A percentile compares a stretch with the other conserved stretches of the same genome.
Conservation (phyloP, 371 early-diverging fungal species). For the Apophysomyces ossiformis region DNA sequence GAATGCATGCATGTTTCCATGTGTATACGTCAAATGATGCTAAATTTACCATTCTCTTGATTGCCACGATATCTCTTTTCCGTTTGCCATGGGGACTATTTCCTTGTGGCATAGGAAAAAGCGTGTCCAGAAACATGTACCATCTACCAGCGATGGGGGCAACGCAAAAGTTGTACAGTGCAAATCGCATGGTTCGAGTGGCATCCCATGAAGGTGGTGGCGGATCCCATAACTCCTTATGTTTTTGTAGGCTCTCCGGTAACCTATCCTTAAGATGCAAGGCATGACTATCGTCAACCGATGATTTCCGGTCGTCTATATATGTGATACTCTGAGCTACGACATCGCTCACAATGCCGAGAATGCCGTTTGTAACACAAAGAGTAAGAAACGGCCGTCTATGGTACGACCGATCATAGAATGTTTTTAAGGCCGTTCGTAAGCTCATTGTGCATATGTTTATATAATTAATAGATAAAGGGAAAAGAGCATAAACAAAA, state of each 20-base stretch:
- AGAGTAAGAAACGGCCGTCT: slow-evolving; percentile 71
- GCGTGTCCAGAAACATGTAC: slow-evolving; percentile 72
- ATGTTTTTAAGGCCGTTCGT: slow-evolving; percentile 21
- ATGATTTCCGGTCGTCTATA: slow-evolving; percentile 25
- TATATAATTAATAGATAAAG: slow-evolving; percentile 20
- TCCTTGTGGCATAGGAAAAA: slow-evolving; percentile 61
- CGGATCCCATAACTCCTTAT: slow-evolving; percentile 18
- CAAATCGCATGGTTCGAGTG: slow-evolving; percentile 58
- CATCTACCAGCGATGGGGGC: slow-evolving; percentile 78
- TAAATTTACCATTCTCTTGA: slow-evolving; percentile 47
- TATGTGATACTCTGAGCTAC: slow-evolving; percentile 67
- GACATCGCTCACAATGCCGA: slow-evolving; percentile 73
- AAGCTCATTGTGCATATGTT: slow-evolving; percentile 8
- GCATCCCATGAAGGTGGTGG: slow-evolving; percentile 36
- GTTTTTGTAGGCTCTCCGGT: slow-evolving; percentile 26
- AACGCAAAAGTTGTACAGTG: slow-evolving; percentile 72
- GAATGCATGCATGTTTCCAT: neutral
- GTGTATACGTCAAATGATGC: neutral
- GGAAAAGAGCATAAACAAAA: slow-evolving; percentile 9
- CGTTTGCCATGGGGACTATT: slow-evolving; percentile 18
- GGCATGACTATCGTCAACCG: slow-evolving; percentile 24
- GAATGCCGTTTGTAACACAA: slow-evolving; percentile 69
- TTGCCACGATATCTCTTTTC: slow-evolving; percentile 29
- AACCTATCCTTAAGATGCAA: slow-evolving; percentile 26
- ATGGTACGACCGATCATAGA: slow-evolving; percentile 55